Percentiles rank a stretch among this genome's conserved stretches.
Conservation (phyloP, 2,329 filamentous ascomycete species). For the Fusarium gaditjirri region DNA sequence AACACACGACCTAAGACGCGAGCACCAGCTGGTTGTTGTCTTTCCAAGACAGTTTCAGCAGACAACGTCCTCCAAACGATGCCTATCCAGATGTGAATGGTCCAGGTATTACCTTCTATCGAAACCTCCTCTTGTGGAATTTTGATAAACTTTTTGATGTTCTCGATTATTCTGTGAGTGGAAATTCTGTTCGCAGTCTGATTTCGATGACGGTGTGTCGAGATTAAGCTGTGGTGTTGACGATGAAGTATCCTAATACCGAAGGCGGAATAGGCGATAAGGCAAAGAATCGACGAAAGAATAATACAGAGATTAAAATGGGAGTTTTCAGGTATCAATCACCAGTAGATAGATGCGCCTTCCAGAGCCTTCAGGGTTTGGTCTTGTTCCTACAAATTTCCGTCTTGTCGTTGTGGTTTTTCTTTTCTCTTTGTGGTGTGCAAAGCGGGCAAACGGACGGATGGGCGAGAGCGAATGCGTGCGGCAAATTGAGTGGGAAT, state of each 20-base stretch:
- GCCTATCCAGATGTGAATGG: constrained; percentile 39
- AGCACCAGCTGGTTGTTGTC: constrained; percentile 41
- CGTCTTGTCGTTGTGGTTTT: constrained; percentile 32
- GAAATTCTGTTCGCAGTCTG: constrained; percentile 41
- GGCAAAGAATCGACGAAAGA: constrained; percentile 45
- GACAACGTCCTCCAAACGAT: constrained; percentile 35
- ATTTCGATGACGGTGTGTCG: constrained; percentile 31
- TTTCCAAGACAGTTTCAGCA: constrained; percentile 36
- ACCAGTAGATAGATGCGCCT: constrained; percentile 47
- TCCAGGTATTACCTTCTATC: constrained; percentile 22
- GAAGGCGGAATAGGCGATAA: constrained; percentile 36
- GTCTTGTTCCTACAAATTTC: constrained; percentile 39
- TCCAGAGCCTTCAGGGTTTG: constrained; percentile 41
- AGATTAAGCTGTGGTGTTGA: constrained; percentile 40
- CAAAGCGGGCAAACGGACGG: constrained; percentile 23
- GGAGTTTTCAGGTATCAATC: constrained; percentile 43
- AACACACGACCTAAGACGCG: constrained; percentile 38
- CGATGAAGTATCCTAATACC: constrained; percentile 24
- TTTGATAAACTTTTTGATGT: constrained; percentile 33
- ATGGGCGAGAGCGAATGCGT: constrained; percentile 19
- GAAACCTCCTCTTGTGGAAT: constrained; percentile 37
- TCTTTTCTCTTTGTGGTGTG: constrained; percentile 19
- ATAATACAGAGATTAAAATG: constrained; percentile 45
- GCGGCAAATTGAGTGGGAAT: constrained; percentile 30
- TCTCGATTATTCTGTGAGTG: constrained; percentile 43